These are phyloP conservation scores for Ophiostoma piceae DNA, from an alignment of 2,329 filamentous ascomycete species.

Conservation along the genomic window DNA sequence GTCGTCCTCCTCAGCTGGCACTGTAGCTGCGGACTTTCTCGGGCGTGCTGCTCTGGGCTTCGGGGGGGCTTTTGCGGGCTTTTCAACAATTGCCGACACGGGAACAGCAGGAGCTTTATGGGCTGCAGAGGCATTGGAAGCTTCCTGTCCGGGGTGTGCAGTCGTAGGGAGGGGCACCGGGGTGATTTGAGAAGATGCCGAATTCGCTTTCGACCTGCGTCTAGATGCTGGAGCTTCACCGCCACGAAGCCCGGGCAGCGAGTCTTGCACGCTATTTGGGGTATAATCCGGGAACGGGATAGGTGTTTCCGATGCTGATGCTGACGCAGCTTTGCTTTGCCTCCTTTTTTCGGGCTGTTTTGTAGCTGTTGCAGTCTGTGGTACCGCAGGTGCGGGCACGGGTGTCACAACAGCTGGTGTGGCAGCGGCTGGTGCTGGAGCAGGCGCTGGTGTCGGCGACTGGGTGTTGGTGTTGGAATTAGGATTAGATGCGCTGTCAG, in stretches of 20 bases:
- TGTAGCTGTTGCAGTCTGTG: background rate
- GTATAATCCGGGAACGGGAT: background rate
- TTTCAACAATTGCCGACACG: background rate
- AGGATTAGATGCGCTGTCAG: constrained; percentile 32
- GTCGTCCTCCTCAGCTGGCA: background rate
- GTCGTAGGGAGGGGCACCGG: background rate
- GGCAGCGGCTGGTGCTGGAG: background rate
- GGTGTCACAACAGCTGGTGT: background rate
- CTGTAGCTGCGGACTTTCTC: background rate
- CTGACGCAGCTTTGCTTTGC: background rate
- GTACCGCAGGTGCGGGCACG: background rate
- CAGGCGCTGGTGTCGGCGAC: constrained; percentile 27
- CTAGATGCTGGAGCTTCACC: background rate
- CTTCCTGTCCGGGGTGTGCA: background rate
- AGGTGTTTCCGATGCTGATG: background rate
- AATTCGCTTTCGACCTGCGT: background rate
- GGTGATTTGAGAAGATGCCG: background rate
- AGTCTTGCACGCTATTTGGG: background rate
- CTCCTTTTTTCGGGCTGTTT: background rate
- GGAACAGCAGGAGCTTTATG: background rate
- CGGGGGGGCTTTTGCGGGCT: background rate
- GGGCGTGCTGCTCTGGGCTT: background rate
- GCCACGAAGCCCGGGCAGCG: background rate
- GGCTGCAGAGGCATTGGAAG: background rate
- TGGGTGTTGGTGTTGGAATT: constrained; percentile 28